These are phyloP conservation scores for Ceratocystis eucalypticola DNA, from an alignment of 2,329 filamentous ascomycete species.

Conservation along the genomic window DNA sequence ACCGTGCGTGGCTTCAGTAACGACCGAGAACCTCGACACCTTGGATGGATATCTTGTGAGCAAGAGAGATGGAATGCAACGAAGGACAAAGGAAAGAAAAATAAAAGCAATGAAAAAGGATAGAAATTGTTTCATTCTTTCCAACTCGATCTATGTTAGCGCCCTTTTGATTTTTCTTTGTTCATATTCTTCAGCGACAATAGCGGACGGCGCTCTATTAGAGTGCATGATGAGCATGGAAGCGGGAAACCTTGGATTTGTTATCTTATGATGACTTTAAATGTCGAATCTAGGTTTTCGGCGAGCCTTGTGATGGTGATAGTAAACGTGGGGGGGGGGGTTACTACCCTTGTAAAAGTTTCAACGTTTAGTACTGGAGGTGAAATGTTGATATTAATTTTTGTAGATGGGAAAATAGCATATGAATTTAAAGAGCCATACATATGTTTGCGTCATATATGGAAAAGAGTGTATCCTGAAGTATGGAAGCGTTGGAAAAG, in stretches of 20 bases:
- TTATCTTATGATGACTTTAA: too few relatives aligned
- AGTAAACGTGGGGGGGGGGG: too few relatives aligned
- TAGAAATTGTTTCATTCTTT: slow-evolving; percentile 19
- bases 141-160: slow-evolving; percentile 3
- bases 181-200: background rate
- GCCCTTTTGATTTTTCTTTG: slow-evolving; percentile 1
- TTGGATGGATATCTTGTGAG: slow-evolving; percentile 11
- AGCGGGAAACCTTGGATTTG: background rate
- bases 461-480: too few relatives aligned
- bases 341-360: too few relatives aligned
- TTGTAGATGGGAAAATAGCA: too few relatives aligned
- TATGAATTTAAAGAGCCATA: too few relatives aligned
- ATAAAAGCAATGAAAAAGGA: slow-evolving; percentile 20
- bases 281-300: too few relatives aligned
- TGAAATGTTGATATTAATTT: too few relatives aligned
- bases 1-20: slow-evolving; percentile 16
- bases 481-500: too few relatives aligned
- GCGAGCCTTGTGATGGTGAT: too few relatives aligned
- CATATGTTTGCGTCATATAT: background rate
- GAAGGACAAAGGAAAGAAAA: slow-evolving; percentile 17
- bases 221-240: background rate
- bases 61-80: slow-evolving; percentile 13
- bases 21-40: slow-evolving; percentile 15
- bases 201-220: background rate
- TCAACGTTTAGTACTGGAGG: too few relatives aligned